phyloP scores from a whole-genome alignment of 257 asterid species.

The Fraxinus americana region DNA sequence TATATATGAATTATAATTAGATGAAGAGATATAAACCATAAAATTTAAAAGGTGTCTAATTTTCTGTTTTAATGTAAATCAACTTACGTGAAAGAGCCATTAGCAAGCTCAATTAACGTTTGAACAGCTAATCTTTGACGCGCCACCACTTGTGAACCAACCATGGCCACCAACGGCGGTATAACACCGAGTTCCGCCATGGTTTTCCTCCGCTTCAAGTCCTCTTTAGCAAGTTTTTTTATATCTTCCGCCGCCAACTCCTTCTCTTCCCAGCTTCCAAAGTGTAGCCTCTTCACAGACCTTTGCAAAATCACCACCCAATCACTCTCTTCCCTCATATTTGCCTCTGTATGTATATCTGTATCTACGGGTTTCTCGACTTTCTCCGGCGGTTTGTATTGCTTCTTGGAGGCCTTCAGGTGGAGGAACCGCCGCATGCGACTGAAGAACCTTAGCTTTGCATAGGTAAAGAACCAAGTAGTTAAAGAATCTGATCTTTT shows the following conservation, averaged over 20 bases:
- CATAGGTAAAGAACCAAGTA: conserved; percentile 32
- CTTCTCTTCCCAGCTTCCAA: conserved; percentile 80
- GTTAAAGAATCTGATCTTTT: conserved; percentile 39
- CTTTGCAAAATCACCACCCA: conserved; percentile 55
- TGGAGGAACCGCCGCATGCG: conserved; percentile 46
- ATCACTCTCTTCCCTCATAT: conserved; percentile 20
- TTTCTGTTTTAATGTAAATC: neutral
- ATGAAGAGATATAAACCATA: neutral
- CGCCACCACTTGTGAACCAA: conserved; percentile 57
- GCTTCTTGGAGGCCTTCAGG: conserved; percentile 31
- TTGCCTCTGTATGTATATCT: conserved; percentile 16
- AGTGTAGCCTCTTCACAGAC: conserved; percentile 82
- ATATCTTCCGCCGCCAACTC: conserved; percentile 71
- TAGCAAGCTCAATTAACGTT: conserved; percentile 62
- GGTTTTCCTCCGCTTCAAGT: conserved; percentile 52
- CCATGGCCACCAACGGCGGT: conserved; percentile 85
- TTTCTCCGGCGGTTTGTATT: conserved; percentile 26
- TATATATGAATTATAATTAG: neutral
- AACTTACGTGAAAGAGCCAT: conserved; percentile 84
- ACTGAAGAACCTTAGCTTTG: conserved; percentile 41
- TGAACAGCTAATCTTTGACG: conserved; percentile 63
- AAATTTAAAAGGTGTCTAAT: neutral
- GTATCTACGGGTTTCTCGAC: neutral
- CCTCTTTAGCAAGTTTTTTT: conserved; percentile 56
- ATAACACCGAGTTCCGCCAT: conserved; percentile 95